Base-by-base conservation (phyloP, 768 basidiomycete genomes). In the Tulasnella sp. region DNA sequence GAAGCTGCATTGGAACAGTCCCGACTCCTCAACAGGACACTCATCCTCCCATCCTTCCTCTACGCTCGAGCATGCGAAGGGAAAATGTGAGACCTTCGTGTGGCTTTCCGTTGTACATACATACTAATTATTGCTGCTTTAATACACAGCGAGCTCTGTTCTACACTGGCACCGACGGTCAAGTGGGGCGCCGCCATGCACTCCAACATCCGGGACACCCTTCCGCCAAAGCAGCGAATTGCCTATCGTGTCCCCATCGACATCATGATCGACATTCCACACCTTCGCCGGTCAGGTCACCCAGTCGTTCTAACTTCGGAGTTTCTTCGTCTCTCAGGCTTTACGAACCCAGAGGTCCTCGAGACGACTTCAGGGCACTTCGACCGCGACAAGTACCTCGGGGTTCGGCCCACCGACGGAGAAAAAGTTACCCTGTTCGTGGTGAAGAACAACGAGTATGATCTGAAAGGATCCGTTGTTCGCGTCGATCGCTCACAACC, bases 1-100 rank as follows among this genome's bases (percentile, higher is more conserved):
- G 84, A 84, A 74, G 81, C 83, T 1, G 78, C 82, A 14, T 75
- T 84, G 22, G 69, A 83, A 19, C 84, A 84, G 62, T 82, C 84
- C 22, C 74, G 76, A 29, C 75, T 84, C 5, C 79, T 85, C 63
- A 83, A 83, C 74, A 80, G 84, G 62, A 83, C 82, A 1, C 79
- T 82, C 67, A 77, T 84, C 59, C 68, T 85, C 42, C 84, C 84
- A 5, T 81, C 84, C 1, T 82, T 80, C 72, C 79, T 84, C 69
- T 84, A 85, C 41, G 83, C 83, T 9, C 81, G 84, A 66, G 79
- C 80, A 2, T 84, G 84, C 76, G 82, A 83, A 74, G 83, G 80
- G 69, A 77, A 79, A 62, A 79, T 79, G 81, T 81, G 71, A 40
- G 81, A 32, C 35, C 5, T 12, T 39, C n/a, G 6, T 22, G 8